Base-by-base conservation (phyloP, 2,329 filamentous ascomycete genomes). In the Aureobasidium subglaciale region DNA sequence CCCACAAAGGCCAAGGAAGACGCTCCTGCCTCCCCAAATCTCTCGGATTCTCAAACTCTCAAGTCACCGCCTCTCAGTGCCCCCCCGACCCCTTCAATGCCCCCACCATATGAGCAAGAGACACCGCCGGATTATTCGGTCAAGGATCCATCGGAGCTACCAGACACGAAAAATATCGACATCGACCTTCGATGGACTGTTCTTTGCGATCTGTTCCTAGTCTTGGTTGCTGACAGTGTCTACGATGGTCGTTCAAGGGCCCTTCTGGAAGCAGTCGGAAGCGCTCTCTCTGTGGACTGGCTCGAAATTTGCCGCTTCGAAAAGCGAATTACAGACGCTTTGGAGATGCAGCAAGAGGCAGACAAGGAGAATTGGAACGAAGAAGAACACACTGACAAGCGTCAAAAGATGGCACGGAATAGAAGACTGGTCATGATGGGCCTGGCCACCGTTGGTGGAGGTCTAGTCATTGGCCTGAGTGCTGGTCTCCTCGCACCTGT, bases 311-410 rank as follows among this genome's bases (percentile, higher is more conserved):
- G 90, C 71, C 85, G 90, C 35, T 99, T 99, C 65, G 93, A 99
- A 73, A 97, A 96, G 73, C 86, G 90, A 53, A 90, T 99, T 5
- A 96, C 93, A 7, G 93, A 99, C 71, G 90, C 93, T 1, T 76
- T 99, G 20, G 93, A 99, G 71, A 96, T 99, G 90, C 92, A 97
- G 71, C 90, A 97, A 70, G 85, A 88, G 43, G 89, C 90, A 5
- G 87, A 90, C 60, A 95, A 92, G 65, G 93, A 99, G 72, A 96
- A 92, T 60, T 99, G 93, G 93, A 95, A 96, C 62, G 93, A 99
- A 69, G 86, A 93, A 10, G 89, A 95, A 61, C 90, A 97, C 68
- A 90, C 97, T 78, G 90, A 96, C 69, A 81, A 78, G 57, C 83
- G 93, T 43, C 81, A 88, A 50, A 96, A 96, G 69, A 74, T 83